Base-by-base conservation (phyloP, 169 alveolate genomes). In the Eimeria tenella region DNA sequence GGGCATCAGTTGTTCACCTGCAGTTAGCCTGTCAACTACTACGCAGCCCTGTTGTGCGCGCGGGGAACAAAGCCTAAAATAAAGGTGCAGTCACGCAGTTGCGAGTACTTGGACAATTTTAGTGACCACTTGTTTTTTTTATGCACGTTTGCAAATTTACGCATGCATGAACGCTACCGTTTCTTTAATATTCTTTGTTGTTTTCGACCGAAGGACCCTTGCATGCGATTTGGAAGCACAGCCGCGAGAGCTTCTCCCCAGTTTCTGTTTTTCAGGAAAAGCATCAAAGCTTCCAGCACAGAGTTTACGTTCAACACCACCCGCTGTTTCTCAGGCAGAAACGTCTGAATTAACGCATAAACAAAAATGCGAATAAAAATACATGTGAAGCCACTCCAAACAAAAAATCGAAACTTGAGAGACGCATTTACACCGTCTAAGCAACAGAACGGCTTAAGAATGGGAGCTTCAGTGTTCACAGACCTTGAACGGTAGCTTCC, bases 261-360 rank as follows among this genome's bases (percentile, higher is more conserved):
- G 68, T 86, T 90, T 7, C 84, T 31, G 56, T 87, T 15, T 50
- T 74, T 68, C 25, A 25, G 60, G 49, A 56, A 25, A 42, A 56
- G 86, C 15, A 93, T 56, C 31, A 93, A 63, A 10, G 86, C 70
- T 53, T 93, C 95, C 65, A 93, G 94, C 62, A 93, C 94, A 7
- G 93, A 52, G 68, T 93, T 93, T 79, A 93, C 53, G 62, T 93
- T 93, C 90, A 93, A 52, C 50, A 89, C 94, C 42, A 83, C 74
- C 50, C 91, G 91, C 91, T 56, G 77, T 21, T 83, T 65, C 15
- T n/a, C 77, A 6, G 91, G 91, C 15, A 83, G 77, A 19, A 79
- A 79, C 50, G 88, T 79, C 88, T 79, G 68, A 49, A 4, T 31
- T 31, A 31, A 31, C 42, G 82, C 68, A 9, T n/a, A 60, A 5